Conservation (phyloP, 1,284 basidiomycete genomes). For the Kwoniella shivajii region DNA sequence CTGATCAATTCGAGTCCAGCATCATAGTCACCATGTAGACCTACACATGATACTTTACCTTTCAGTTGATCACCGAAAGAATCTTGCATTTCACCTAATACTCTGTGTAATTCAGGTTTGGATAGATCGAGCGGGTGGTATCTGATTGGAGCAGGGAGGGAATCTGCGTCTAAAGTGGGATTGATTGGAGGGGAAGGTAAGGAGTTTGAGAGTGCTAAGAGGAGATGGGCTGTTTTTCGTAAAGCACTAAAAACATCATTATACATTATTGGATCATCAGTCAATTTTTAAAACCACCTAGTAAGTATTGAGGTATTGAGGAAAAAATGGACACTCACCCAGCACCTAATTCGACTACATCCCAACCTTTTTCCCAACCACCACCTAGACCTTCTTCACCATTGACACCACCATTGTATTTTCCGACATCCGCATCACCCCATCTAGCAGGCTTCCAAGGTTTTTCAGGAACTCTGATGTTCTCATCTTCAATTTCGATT, state of each 20-base stretch:
- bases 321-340: slow-evolving; percentile 63
- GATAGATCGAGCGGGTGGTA: slow-evolving; percentile 96
- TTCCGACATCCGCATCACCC: slow-evolving; percentile 66
- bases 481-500: slow-evolving; percentile 7
- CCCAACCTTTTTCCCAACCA: slow-evolving; percentile 52
- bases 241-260: slow-evolving; percentile 63
- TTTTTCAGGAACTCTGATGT: slow-evolving; percentile 19
- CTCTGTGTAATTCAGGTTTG: slow-evolving; percentile 78
- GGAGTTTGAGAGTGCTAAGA: slow-evolving; percentile 68
- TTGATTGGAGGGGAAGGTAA: slow-evolving; percentile 49
- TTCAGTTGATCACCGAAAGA: slow-evolving; percentile 67
- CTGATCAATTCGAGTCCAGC: slow-evolving; percentile 65
- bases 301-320: slow-evolving; percentile 1
- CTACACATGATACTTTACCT: slow-evolving; percentile 73
- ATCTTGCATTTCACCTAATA: slow-evolving; percentile 68
- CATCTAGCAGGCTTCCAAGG: slow-evolving; percentile 53
- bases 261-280: not conserved
- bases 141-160: slow-evolving; percentile 64
- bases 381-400: slow-evolving; percentile 57
- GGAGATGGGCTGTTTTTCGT: slow-evolving; percentile 85
- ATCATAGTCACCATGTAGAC: slow-evolving; percentile 87
- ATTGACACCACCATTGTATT: slow-evolving; percentile 67
- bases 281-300: not conserved
- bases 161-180: slow-evolving; percentile 25
- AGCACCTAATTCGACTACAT: slow-evolving; percentile 81